phyloP scores from a whole-genome alignment of 2,329 filamentous ascomycete species.

The Ophiocordyceps australis region DNA sequence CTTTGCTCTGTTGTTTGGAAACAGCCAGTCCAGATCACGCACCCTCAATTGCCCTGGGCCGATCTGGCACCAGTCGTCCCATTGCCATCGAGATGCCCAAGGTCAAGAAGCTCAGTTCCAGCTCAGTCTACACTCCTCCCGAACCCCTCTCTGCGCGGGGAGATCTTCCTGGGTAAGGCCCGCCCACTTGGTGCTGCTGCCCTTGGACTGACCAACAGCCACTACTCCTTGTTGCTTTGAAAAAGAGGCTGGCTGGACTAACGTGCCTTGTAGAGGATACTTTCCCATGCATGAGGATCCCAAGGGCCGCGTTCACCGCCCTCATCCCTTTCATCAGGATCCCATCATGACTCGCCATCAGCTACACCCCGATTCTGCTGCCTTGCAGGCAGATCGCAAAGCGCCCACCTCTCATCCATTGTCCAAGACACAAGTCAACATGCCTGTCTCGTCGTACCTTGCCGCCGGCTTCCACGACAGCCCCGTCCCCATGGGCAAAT shows the following conservation, averaged over 20 bases:
- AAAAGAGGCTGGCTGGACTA: too few species aligned
- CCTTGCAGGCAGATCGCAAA: conserved; percentile 9
- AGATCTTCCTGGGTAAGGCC: conserved; percentile 35
- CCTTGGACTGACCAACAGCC: too few species aligned
- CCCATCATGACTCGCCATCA: conserved; percentile 17
- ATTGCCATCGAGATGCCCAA: conserved; percentile 34
- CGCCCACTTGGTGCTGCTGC: neutral
- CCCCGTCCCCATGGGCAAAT: conserved; percentile 38
- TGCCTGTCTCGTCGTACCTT: conserved; percentile 30
- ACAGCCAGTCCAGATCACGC: conserved; percentile 2
- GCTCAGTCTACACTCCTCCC: conserved; percentile 22
- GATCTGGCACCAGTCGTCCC: conserved; percentile 19
- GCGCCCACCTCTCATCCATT: conserved; percentile 6
- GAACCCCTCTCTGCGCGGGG: conserved; percentile 38
- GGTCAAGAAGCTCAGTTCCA: conserved; percentile 18
- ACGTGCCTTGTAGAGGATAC: conserved; percentile 27
- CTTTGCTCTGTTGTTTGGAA: too few species aligned
- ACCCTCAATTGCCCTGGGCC: conserved; percentile 4
- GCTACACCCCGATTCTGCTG: conserved; percentile 12
- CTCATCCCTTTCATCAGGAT: conserved; percentile 32
- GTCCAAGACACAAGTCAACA: conserved; percentile 12
- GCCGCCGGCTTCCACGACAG: conserved; percentile 28
- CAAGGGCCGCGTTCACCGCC: conserved; percentile 22
- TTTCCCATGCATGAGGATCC: conserved; percentile 43
- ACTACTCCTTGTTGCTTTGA: too few species aligned